phyloP scores from a whole-genome alignment of 1,139 yeast species.

The Petasospora rhodanensis region DNA sequence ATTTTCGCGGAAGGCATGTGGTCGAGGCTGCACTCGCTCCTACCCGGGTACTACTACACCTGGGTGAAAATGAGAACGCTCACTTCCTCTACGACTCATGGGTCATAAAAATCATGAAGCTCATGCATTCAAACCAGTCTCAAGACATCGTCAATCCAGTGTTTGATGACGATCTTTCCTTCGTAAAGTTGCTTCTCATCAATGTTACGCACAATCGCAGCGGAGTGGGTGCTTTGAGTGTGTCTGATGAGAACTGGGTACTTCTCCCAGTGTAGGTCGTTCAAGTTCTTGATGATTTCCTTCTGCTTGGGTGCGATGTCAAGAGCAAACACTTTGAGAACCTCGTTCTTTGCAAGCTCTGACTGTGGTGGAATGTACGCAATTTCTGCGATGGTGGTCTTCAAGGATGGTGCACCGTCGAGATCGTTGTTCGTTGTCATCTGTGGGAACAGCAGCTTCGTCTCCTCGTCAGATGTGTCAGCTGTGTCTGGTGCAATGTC shows the following conservation, averaged over 20 bases:
- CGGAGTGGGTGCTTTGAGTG: conserved; percentile 73
- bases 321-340: conserved; percentile 32
- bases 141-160: conserved; percentile 49
- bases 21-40: no score
- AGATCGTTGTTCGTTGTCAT: no score
- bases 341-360: conserved; percentile 12
- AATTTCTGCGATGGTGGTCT: no score
- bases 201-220: conserved; percentile 63
- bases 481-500: conserved; percentile 11
- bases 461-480: background rate
- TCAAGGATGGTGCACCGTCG: no score
- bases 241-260: conserved; percentile 64
- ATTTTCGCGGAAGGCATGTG: no score
- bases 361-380: no score
- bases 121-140: no score
- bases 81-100: no score
- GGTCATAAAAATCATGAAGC: no score
- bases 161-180: conserved; percentile 63
- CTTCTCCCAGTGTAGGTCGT: conserved; percentile 60
- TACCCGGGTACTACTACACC: no score
- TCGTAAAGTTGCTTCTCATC: conserved; percentile 40
- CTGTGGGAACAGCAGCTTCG: no score
- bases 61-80: no score
- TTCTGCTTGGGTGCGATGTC: conserved; percentile 41
- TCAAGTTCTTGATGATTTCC: conserved; percentile 52